Evolutionary conservation across 129 eudicot species (phyloP).

Genomic region (Flaveria trinervia): DNA sequence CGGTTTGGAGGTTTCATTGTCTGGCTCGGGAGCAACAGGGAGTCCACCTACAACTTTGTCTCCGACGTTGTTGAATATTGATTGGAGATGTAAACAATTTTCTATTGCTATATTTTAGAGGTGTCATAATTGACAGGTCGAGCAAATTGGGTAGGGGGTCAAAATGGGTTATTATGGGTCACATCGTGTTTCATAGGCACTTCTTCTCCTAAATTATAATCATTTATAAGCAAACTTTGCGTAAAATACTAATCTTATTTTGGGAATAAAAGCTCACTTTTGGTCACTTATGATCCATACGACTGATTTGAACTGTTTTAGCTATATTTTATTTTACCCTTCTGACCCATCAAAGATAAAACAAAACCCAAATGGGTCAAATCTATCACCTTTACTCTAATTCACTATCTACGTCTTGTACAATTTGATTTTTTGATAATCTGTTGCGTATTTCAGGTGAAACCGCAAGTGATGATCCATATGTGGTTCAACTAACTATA

Average conservation of each 20-base stretch:
- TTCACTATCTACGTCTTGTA: constrained; percentile 6
- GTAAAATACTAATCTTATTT: too few relatives aligned
- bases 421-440: constrained; percentile 11
- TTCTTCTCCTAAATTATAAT: not conserved
- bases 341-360: not conserved
- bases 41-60: constrained; percentile 84
- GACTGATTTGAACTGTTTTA: not conserved
- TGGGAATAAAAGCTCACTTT: not conserved
- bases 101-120: not conserved
- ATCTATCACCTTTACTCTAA: not conserved
- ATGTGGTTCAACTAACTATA: constrained; percentile 72
- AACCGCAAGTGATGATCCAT: constrained; percentile 58
- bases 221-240: not conserved
- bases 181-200: too few relatives aligned
- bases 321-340: not conserved
- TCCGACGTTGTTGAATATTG: constrained; percentile 60
- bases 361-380: not conserved
- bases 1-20: constrained; percentile 71
- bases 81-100: constrained; percentile 71
- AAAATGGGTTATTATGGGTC: too few relatives aligned
- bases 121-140: too few relatives aligned
- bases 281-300: not conserved
- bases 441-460: constrained; percentile 47
- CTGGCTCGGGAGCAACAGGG: constrained; percentile 78
- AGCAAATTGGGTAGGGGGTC: too few relatives aligned